phyloP scores from a whole-genome alignment of 2,329 filamentous ascomycete species.

The Trichoderma sp. region DNA sequence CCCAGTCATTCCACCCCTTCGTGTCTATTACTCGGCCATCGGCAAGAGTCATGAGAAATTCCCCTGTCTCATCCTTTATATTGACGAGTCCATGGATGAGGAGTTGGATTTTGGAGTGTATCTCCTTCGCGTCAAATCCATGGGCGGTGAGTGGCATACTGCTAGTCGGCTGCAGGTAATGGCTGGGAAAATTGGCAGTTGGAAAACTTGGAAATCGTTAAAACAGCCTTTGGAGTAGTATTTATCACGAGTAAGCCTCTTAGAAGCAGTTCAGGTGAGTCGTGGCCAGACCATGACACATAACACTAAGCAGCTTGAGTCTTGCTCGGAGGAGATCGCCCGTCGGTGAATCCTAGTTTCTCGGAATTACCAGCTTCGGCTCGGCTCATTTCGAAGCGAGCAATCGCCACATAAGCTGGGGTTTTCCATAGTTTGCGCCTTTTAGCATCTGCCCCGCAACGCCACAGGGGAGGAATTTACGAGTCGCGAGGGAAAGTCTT shows the following conservation, averaged over 20 bases:
- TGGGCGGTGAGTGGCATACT: not conserved
- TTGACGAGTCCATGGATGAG: constrained; percentile 5
- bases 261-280: not conserved
- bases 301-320: not conserved
- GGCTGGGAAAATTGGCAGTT: not conserved
- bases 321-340: not conserved
- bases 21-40: constrained; percentile 14
- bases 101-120: constrained; percentile 12
- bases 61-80: constrained; percentile 8
- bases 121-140: constrained; percentile 1
- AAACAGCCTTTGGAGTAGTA: not conserved
- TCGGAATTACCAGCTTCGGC: not conserved
- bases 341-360: not conserved
- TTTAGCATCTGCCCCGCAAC: not conserved
- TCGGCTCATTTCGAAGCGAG: constrained; percentile 13
- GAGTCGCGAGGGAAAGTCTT: not conserved
- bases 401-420: not conserved
- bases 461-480: not conserved
- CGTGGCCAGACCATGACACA: not conserved
- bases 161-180: not conserved
- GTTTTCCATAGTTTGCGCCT: not conserved
- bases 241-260: not conserved
- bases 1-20: constrained; percentile 17
- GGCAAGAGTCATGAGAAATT: constrained; percentile 11
- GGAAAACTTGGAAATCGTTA: not conserved